phyloP scores from a whole-genome alignment of 495 filamentous ascomycete genomes.

The Hypoxylon fragiforme region DNA sequence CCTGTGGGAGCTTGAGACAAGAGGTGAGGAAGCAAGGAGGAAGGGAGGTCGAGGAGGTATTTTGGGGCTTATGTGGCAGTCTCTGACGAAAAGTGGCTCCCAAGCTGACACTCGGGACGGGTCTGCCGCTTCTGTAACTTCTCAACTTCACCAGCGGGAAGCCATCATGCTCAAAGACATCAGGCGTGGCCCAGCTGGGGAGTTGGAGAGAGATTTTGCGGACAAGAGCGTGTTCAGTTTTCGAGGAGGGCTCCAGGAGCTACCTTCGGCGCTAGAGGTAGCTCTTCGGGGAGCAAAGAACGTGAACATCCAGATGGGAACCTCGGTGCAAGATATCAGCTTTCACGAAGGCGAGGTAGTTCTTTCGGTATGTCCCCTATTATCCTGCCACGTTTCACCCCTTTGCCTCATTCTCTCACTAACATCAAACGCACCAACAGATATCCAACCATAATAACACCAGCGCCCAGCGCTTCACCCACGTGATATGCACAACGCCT shows the following conservation, averaged over 20 bases:
- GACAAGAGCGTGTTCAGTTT: constrained; percentile 9
- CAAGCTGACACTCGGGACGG: neutral
- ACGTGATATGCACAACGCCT: neutral
- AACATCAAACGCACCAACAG: too few species aligned
- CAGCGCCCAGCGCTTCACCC: neutral
- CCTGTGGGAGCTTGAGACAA: constrained; percentile 3
- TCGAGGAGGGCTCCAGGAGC: constrained; percentile 1
- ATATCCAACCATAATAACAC: neutral
- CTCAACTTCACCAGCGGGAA: neutral
- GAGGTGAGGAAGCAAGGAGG: neutral
- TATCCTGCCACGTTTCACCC: too few species aligned
- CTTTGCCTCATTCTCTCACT: too few species aligned
- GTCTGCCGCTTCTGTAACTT: neutral
- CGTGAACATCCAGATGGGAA: neutral
- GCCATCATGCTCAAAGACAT: neutral
- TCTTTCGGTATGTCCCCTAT: constrained; percentile 5
- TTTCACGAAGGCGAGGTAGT: neutral
- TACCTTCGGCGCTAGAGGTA: constrained; percentile 2
- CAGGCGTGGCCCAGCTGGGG: neutral
- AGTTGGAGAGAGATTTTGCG: neutral
- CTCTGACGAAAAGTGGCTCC: neutral
- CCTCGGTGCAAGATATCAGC: neutral
- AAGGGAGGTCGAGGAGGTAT: neutral
- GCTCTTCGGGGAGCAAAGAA: neutral
- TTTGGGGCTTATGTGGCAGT: neutral